Conservation (phyloP, 2,329 filamentous ascomycete genomes). For the Phoma sp. region DNA sequence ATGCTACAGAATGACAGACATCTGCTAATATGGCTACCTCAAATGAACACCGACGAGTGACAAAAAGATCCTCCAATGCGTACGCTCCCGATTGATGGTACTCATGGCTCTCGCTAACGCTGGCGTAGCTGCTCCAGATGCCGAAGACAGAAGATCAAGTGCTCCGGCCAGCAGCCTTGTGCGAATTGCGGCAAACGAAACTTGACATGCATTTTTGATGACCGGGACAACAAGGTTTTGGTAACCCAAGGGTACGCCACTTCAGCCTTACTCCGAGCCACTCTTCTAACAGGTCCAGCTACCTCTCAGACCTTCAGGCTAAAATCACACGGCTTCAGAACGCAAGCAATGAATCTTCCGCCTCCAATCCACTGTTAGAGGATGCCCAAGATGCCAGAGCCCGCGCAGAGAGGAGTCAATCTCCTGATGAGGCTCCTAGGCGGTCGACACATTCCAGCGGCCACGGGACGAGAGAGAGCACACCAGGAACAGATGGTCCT, state of each 20-base stretch:
- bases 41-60: conserved; percentile 31
- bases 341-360: background rate
- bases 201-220: conserved; percentile 37
- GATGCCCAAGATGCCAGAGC: conserved; percentile 4
- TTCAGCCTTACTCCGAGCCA: background rate
- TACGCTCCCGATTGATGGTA: conserved; percentile 5
- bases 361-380: background rate
- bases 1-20: conserved; percentile 8
- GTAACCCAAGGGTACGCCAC: conserved; percentile 35
- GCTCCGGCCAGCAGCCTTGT: conserved; percentile 42
- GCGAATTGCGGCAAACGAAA: conserved; percentile 38
- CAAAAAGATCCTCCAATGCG: conserved; percentile 37
- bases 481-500: conserved; percentile 26
- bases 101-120: background rate
- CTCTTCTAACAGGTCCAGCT: conserved; percentile 20
- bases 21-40: conserved; percentile 26
- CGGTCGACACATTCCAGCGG: conserved; percentile 20
- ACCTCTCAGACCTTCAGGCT: conserved; percentile 35
- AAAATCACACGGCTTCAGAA: conserved; percentile 31
- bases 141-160: conserved; percentile 43
- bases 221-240: conserved; percentile 43
- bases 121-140: conserved; percentile 36
- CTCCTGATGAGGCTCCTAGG: conserved; percentile 14
- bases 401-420: conserved; percentile 6
- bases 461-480: conserved; percentile 26